Evolutionary conservation across 345 rosid species (phyloP).

Genomic region (Populus tremula): DNA sequence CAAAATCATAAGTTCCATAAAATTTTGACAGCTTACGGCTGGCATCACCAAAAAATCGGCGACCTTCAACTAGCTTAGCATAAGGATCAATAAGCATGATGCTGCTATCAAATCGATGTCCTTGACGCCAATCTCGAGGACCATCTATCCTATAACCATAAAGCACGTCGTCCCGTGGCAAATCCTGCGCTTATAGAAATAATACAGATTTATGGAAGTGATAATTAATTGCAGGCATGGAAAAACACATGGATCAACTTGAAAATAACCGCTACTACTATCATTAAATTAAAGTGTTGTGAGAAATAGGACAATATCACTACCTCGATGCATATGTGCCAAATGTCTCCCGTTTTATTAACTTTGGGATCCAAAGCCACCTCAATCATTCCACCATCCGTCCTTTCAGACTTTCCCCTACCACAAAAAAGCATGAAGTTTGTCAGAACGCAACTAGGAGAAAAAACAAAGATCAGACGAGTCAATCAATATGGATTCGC

Average conservation of each 20-base stretch:
- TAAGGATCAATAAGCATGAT: slow-evolving; percentile 77
- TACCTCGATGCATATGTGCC: slow-evolving; percentile 88
- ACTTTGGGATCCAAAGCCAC: slow-evolving; percentile 60
- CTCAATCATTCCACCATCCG: slow-evolving; percentile 53
- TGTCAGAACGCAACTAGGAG: not conserved
- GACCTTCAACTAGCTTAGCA: slow-evolving; percentile 88
- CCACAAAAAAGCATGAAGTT: not conserved
- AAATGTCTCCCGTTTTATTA: slow-evolving; percentile 84
- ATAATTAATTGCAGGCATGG: not conserved
- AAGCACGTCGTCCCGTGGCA: slow-evolving; percentile 65
- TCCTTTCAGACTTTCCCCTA: slow-evolving; percentile 38
- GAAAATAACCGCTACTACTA: not conserved
- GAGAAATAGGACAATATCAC: slow-evolving; percentile 17
- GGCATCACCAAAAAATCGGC: slow-evolving; percentile 65
- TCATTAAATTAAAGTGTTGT: too few species aligned
- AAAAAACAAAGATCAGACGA: not conserved
- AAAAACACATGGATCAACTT: not conserved
- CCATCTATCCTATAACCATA: slow-evolving; percentile 89
- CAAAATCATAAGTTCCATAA: slow-evolving; percentile 83
- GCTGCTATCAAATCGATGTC: slow-evolving; percentile 73
- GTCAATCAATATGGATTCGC: not conserved
- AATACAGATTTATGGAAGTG: not conserved
- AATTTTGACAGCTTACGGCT: slow-evolving; percentile 55
- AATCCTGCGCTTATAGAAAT: slow-evolving; percentile 45
- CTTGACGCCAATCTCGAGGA: slow-evolving; percentile 72